Conservation (phyloP, 2,329 filamentous ascomycete genomes). For the Cytospora paraplurivora region DNA sequence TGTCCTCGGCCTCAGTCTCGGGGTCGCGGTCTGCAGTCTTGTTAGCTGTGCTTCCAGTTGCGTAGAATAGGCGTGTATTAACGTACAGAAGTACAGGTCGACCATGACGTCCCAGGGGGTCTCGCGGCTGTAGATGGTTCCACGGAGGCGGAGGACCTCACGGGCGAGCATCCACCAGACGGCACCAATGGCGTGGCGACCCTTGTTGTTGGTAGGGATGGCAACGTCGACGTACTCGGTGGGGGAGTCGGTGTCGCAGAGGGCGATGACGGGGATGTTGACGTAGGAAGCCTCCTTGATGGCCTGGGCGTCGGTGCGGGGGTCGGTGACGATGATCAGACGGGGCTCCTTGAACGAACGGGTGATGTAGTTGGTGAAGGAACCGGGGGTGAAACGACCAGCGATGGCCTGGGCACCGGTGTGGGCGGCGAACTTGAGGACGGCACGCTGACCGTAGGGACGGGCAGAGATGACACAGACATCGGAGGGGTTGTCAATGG, state of each 20-base stretch:
- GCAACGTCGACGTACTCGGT: constrained; percentile 99
- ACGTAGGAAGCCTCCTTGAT: constrained; percentile 99
- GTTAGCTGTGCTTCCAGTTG: constrained; percentile 28
- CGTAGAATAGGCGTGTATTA: neutral
- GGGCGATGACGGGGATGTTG: constrained; percentile 99
- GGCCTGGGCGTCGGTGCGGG: constrained; percentile 98
- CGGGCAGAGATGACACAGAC: constrained; percentile 99
- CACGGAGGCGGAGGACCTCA: constrained; percentile 98
- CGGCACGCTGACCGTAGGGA: constrained; percentile 98
- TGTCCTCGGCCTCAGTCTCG: constrained; percentile 99
- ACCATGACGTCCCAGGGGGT: constrained; percentile 99
- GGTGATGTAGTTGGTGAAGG: constrained; percentile 99
- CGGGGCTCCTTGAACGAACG: constrained; percentile 99
- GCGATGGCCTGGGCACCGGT: constrained; percentile 97
- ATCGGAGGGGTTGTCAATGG: constrained; percentile 99
- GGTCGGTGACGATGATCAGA: constrained; percentile 98
- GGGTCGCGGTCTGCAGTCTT: constrained; percentile 79
- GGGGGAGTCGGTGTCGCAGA: constrained; percentile 98
- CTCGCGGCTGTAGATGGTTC: constrained; percentile 94
- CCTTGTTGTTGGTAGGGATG: constrained; percentile 99
- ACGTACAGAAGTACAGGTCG: constrained; percentile 97
- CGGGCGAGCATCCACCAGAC: constrained; percentile 99
- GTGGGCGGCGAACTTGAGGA: constrained; percentile 99
- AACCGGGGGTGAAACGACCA: constrained; percentile 99
- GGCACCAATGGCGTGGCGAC: constrained; percentile 96